Base-by-base conservation (phyloP, 225 moss, liverwort and hornwort genomes). In the Sphagnum tenellum region DNA sequence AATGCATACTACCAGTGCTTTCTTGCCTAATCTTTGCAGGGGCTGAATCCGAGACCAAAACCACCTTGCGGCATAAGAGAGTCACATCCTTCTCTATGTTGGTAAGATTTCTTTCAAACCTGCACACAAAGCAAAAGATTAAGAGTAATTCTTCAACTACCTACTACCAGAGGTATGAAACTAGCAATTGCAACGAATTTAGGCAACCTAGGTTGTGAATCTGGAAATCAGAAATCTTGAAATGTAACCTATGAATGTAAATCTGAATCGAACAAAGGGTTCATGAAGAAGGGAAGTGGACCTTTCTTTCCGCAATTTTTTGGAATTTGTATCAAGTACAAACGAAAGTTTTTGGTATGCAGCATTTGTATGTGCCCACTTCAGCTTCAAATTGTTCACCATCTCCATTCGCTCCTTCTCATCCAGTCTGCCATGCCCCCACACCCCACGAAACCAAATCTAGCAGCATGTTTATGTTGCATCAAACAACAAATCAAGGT, bases 271-370 rank as follows among this genome's bases (percentile, higher is more conserved):
- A 56, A 56, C 45, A 3, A 66, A 45, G 9, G 11, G 7, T 8
- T 6, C 9, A 51, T 4, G 8, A 5, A 29, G 10, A 13, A 55
- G 58, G 13, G 8, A 48, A 7, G n/a, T 60, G 29, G 53, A 76
- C 79, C 68, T 76, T n/a, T 82, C 82, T 69, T 82, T 82, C 61
- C 79, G 79, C 67, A 60, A 67, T 51, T 71, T 79, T 4, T 79
- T 79, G 47, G 82, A 82, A 12, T 74, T 76, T 46, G 78, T 82
- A 64, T 82, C 79, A 4, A 82, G 69, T 55, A 82, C 79, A 8
- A 78, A 73, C 0, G 82, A 79, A 4, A 79, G 68, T 5, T 70
- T 62, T 62, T 82, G 79, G 7, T 79, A 82, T 7, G 71, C 63
- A 0, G 5, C 52, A 76, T 82, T 82, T 0, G 67, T 82, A 12